Evolutionary conservation across 768 basidiomycete species (phyloP).

Genomic region (Chalciporus pseudorubinellus): DNA sequence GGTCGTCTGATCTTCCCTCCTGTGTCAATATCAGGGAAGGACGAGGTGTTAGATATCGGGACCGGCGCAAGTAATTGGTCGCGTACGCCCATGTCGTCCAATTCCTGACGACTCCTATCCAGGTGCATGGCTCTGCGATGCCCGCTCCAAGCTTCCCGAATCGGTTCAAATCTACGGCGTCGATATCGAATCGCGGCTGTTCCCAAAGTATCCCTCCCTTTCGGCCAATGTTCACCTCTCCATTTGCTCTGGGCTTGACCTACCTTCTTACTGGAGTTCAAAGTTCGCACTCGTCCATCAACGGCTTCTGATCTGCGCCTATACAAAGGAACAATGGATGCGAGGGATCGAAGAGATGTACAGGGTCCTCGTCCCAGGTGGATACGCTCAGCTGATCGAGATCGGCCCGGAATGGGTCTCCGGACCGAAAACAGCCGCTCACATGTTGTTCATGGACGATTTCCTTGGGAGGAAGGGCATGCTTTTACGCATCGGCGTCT

Average conservation of each 20-base stretch:
- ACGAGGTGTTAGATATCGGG: conserved; percentile 24
- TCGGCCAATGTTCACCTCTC: conserved; percentile 21
- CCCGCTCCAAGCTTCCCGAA: conserved; percentile 11
- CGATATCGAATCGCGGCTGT: conserved; percentile 25
- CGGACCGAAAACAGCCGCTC: conserved; percentile 10
- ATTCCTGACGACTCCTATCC: no score
- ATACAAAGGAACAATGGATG: conserved; percentile 30
- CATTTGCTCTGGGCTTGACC: conserved; percentile 22
- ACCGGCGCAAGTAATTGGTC: conserved; percentile 18
- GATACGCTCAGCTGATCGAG: conserved; percentile 34
- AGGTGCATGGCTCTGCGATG: conserved; percentile 26
- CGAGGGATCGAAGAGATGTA: conserved; percentile 25
- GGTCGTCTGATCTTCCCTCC: conserved; percentile 23
- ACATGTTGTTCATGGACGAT: conserved; percentile 9
- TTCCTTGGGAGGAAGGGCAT: conserved; percentile 11
- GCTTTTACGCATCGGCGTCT: conserved; percentile 5
- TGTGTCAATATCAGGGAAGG: conserved; percentile 10
- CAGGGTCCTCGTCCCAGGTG: conserved; percentile 33
- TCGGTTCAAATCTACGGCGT: conserved; percentile 23
- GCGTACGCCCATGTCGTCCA: neutral
- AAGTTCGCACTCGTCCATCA: conserved; percentile 34
- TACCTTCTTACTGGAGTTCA: conserved; percentile 30
- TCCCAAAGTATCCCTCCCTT: conserved; percentile 6
- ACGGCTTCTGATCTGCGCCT: conserved; percentile 30
- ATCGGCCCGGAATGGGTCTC: conserved; percentile 15